These are phyloP conservation scores for Evernia prunastri DNA, from an alignment of 495 filamentous ascomycete species.

Conservation along the genomic window DNA sequence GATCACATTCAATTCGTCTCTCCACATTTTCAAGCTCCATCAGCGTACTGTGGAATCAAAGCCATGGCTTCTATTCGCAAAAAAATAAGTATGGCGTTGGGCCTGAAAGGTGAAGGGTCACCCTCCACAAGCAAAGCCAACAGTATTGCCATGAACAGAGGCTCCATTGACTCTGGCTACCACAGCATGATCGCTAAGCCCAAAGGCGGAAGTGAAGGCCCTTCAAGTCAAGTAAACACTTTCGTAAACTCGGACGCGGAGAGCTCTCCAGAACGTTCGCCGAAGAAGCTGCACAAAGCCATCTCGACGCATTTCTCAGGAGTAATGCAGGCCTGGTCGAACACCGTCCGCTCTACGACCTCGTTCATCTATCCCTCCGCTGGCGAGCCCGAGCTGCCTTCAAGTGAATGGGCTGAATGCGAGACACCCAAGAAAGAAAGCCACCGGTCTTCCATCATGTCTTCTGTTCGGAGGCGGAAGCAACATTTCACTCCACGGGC, in stretches of 20 bases:
- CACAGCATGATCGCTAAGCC: conserved; percentile 4
- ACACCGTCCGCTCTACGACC: conserved; percentile 10
- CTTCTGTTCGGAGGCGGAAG: conserved; percentile 9
- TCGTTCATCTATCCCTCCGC: conserved; percentile 3
- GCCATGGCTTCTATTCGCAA: conserved; percentile 17
- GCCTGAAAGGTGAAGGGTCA: background rate
- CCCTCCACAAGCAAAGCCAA: background rate
- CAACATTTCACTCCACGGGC: background rate
- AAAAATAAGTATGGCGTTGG: conserved; percentile 8
- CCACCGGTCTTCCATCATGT: conserved; percentile 13
- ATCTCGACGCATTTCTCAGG: conserved; percentile 4
- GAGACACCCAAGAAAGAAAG: conserved; percentile 14
- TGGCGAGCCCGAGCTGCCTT: background rate
- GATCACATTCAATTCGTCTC: background rate
- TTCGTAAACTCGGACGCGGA: background rate
- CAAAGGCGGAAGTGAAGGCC: conserved; percentile 3
- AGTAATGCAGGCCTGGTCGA: conserved; percentile 3
- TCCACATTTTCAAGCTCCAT: background rate
- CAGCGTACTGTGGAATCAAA: background rate
- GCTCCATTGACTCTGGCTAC: conserved; percentile 13
- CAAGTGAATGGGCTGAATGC: background rate
- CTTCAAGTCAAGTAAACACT: background rate
- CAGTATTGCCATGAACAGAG: background rate
- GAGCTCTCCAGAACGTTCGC: conserved; percentile 2
- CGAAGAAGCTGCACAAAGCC: background rate